Evolutionary conservation across 306 rosid species (phyloP).

Genomic region (Vachellia collinsii): DNA sequence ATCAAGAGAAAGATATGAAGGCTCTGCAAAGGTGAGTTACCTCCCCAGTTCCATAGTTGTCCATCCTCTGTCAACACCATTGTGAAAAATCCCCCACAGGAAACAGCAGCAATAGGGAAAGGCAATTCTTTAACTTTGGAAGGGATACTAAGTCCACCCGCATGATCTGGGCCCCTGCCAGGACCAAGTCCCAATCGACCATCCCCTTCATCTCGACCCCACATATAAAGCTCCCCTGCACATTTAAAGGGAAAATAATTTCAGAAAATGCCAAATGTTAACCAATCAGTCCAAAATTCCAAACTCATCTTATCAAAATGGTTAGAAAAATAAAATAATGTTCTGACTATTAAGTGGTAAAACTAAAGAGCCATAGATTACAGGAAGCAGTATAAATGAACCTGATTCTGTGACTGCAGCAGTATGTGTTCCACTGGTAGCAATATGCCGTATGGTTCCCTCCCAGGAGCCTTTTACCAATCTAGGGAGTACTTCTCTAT

Average conservation of each 20-base stretch:
- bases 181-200: slow-evolving; percentile 99
- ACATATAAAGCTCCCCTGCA: slow-evolving; percentile 82
- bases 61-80: slow-evolving; percentile 77
- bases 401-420: slow-evolving; percentile 86
- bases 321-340: neutral
- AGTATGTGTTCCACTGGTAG: slow-evolving; percentile 93
- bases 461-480: slow-evolving; percentile 88
- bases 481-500: slow-evolving; percentile 78
- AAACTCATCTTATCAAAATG: neutral
- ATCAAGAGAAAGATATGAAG: neutral
- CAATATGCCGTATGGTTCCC: slow-evolving; percentile 66
- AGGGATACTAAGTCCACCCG: slow-evolving; percentile 86
- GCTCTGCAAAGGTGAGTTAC: slow-evolving; percentile 44
- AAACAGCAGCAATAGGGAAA: slow-evolving; percentile 71
- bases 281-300: neutral
- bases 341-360: neutral
- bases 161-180: slow-evolving; percentile 83
- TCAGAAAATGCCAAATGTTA: neutral
- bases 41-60: slow-evolving; percentile 95
- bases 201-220: slow-evolving; percentile 99
- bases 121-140: slow-evolving; percentile 76
- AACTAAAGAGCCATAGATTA: neutral
- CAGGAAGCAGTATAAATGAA: slow-evolving; percentile 13
- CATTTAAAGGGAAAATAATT: slow-evolving; percentile 18
- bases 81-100: slow-evolving; percentile 94